Base-by-base conservation (phyloP, 495 filamentous ascomycete species). In the Aspergillus coremiiformis region DNA sequence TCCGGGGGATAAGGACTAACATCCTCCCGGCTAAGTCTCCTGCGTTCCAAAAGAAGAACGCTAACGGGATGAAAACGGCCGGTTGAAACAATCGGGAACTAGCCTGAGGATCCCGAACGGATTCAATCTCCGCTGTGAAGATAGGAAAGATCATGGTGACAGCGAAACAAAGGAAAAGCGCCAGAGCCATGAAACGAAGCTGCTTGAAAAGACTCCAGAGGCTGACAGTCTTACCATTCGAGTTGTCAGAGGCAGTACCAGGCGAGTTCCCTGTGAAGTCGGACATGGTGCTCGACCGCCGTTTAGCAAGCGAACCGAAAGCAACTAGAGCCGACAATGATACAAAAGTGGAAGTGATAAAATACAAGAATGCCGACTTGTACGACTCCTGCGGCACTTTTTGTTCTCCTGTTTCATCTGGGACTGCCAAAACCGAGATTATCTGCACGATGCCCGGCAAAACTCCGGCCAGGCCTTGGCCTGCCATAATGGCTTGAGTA, bases 111-210 rank as follows among this genome's bases (percentile, higher is more conserved):
- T 73, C 73, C 5, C 66, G 62, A 6, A 93, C 83, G 3, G 87
- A 90, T 22, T 83, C 56, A 57, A 96, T 90, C 60, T 84, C 77
- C 47, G 84, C 78, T 0, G 93, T 97, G 70, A 89, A 96, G 37
- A 96, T 87, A 0, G 93, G 93, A 68, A 90, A 96, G 55, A 90
- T 79, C 94, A 98, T 97, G 29, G 92, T 89, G 22, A 95, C 68
- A 35, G 73, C 67, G 63, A 96, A 97, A 62, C 81, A 87, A 44
- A 89, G 55, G 64, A 87, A 89, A 20, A 96, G 82, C 0, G 87
- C 75, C 27, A 74, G 66, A 1, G 87, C 75, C 11, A 87, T 68
- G 76, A 82, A 90, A 58, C 76, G 78, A 23, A 96, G 75, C 59
- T 94, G 95, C 35, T 70, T 65, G 63, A 90, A 80, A 12, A 96